Evolutionary conservation across 2,329 filamentous ascomycete species (phyloP).

Genomic region (Davidsoniella virescens): DNA sequence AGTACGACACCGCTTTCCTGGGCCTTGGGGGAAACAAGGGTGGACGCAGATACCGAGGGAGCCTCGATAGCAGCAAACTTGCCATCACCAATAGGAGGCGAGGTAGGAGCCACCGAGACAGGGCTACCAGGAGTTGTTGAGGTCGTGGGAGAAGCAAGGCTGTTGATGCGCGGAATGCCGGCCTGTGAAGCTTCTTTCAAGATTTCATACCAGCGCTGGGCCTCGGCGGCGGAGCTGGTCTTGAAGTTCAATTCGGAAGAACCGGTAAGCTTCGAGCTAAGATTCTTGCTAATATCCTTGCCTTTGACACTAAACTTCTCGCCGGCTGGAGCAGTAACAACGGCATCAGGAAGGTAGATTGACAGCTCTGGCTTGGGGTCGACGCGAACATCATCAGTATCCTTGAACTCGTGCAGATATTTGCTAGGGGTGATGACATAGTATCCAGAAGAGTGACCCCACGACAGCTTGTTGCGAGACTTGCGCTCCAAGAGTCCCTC

Average conservation of each 20-base stretch:
- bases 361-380: conserved; percentile 76
- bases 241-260: conserved; percentile 74
- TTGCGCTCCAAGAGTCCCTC: conserved; percentile 84
- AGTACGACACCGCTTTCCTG: too few relatives aligned
- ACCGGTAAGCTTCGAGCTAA: conserved; percentile 68
- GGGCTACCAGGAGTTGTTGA: conserved; percentile 19
- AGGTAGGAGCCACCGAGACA: conserved; percentile 19
- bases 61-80: conserved; percentile 7
- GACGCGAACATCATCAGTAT: conserved; percentile 54
- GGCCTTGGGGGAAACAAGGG: too few relatives aligned
- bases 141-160: conserved; percentile 17
- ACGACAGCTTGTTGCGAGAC: conserved; percentile 64
- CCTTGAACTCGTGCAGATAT: conserved; percentile 92
- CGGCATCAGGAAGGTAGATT: conserved; percentile 81
- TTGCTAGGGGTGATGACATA: conserved; percentile 81
- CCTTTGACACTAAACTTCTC: conserved; percentile 91
- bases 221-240: conserved; percentile 64
- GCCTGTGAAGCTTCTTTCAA: conserved; percentile 46
- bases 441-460: conserved; percentile 65
- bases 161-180: conserved; percentile 20
- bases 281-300: conserved; percentile 70
- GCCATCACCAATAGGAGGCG: conserved; percentile 15
- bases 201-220: conserved; percentile 69
- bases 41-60: too few relatives aligned
- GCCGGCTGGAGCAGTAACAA: conserved; percentile 53